phyloP scores from a whole-genome alignment of 768 basidiomycete species.

The Omphalotus guepiniiformis region DNA sequence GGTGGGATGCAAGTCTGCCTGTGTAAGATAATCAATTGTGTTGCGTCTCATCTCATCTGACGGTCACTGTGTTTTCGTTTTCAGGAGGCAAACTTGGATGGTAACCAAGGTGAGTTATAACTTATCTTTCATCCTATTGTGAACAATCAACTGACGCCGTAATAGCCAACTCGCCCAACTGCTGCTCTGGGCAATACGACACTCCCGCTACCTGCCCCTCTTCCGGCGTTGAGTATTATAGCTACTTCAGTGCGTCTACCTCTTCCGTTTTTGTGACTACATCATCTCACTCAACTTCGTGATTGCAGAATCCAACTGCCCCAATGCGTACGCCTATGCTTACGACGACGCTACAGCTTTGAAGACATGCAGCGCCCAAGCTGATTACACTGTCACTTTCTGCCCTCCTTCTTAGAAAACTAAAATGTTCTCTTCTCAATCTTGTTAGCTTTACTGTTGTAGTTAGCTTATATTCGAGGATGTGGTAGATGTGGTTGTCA shows the following conservation, averaged over 20 bases:
- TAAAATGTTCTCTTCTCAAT: no score
- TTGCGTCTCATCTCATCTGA: neutral
- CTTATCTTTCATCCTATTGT: neutral
- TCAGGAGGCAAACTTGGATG: constrained; percentile 28
- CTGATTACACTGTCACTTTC: constrained; percentile 34
- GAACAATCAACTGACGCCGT: neutral
- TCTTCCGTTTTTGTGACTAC: neutral
- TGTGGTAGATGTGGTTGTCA: no score
- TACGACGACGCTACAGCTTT: constrained; percentile 46
- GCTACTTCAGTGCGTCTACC: constrained; percentile 43
- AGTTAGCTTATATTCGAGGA: no score
- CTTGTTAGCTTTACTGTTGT: no score
- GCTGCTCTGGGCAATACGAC: constrained; percentile 19
- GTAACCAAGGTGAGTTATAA: constrained; percentile 20
- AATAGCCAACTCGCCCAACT: constrained; percentile 19
- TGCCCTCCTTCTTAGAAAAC: constrained; percentile 19
- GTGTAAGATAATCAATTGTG: constrained; percentile 13
- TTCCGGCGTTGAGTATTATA: constrained; percentile 43
- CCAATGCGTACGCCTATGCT: constrained; percentile 38
- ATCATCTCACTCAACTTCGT: neutral
- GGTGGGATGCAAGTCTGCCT: constrained; percentile 43
- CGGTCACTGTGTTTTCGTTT: neutral
- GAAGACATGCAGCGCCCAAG: constrained; percentile 35
- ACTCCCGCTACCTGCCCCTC: constrained; percentile 44
- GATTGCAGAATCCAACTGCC: constrained; percentile 18